Base-by-base conservation (phyloP, 345 rosid genomes). In the Ceriops zippeliana region DNA sequence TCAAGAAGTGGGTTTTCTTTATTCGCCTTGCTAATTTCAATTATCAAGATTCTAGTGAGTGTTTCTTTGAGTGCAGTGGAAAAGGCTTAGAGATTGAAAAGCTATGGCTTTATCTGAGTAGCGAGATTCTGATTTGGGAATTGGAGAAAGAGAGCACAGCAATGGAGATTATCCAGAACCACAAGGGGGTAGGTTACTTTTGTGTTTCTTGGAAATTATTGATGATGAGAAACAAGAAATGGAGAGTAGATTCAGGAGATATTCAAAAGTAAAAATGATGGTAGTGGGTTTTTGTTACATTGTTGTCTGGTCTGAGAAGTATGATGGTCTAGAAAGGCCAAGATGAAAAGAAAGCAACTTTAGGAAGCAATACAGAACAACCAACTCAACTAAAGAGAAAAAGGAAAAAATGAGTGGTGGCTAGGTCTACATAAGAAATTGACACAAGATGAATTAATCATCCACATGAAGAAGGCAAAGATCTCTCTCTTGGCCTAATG, bases 161-260 rank as follows among this genome's bases (percentile, higher is more conserved):
- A 19, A 37, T 7, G 30, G 31, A 63, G 13, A 42, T 13, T 13
- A 3, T 42, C 17, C 17, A 42, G 17, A 54, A 53, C 11, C 63
- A 58, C 51, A 66, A 47, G 6, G 26, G 54, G 26, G 54, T 19
- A 11, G 19, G 28, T 38, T 13, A 57, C 7, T 16, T 32, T 37
- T 20, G 11, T 17, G 56, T 24, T 27, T 17, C 5, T 31, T 61
- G 28, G 28, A 59, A 66, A 67, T 13, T n/a, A 66, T 42, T 22
- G 61, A 54, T 42, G 63, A 31, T 11, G 19, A 7, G 61, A 49
- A 57, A 61, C 2, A 22, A 28, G 24, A 59, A 31, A 35, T 7
- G 65, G 69, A 76, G 56, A 74, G 5, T 69, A 67, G 80, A 71
- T 78, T 72, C 79, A 64, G 62, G 68, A 77, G 80, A 81, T 71